phyloP scores from a whole-genome alignment of 2,329 filamentous ascomycete genomes.

The Dactylellina drechsleri region DNA sequence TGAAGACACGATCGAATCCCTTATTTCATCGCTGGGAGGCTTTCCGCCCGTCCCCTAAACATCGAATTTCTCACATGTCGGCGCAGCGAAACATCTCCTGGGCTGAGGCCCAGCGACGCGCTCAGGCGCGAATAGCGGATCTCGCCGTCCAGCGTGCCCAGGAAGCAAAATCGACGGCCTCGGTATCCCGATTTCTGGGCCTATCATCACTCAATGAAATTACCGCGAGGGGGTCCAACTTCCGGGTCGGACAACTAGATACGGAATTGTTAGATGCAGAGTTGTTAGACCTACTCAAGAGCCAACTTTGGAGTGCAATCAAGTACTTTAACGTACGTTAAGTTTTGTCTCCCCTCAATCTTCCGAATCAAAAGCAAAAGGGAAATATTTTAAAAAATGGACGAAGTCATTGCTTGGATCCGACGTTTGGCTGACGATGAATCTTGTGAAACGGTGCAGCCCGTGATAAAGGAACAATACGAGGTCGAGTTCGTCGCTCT shows the following conservation, averaged over 20 bases:
- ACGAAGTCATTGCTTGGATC: neutral
- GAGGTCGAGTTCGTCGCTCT: slow-evolving; percentile 77
- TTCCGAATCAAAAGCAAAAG: slow-evolving; percentile 2
- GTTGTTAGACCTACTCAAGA: slow-evolving; percentile 82
- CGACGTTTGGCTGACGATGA: slow-evolving; percentile 16
- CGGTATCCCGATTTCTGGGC: slow-evolving; percentile 45
- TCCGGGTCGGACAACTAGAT: slow-evolving; percentile 94
- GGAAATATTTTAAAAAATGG: too few relatives aligned
- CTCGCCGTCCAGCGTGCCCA: slow-evolving; percentile 56
- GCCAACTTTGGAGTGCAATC: slow-evolving; percentile 85
- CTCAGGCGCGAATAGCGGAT: slow-evolving; percentile 57
- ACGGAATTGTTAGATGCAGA: slow-evolving; percentile 95
- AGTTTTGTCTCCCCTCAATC: neutral
- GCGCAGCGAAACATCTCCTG: slow-evolving; percentile 55
- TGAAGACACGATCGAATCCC: neutral
- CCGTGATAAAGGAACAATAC: slow-evolving; percentile 57
- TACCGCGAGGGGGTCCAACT: slow-evolving; percentile 73
- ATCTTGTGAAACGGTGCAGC: slow-evolving; percentile 23
- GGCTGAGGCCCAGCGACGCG: slow-evolving; percentile 57
- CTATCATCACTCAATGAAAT: slow-evolving; percentile 43
- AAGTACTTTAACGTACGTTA: slow-evolving; percentile 78
- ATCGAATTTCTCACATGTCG: slow-evolving; percentile 28
- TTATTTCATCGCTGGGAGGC: neutral
- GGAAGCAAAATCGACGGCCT: slow-evolving; percentile 48
- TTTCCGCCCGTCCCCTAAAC: neutral